Percentiles rank a stretch among this genome's conserved stretches.
Conservation (phyloP, 768 basidiomycete genomes). For the Neoboletus magnificus region DNA sequence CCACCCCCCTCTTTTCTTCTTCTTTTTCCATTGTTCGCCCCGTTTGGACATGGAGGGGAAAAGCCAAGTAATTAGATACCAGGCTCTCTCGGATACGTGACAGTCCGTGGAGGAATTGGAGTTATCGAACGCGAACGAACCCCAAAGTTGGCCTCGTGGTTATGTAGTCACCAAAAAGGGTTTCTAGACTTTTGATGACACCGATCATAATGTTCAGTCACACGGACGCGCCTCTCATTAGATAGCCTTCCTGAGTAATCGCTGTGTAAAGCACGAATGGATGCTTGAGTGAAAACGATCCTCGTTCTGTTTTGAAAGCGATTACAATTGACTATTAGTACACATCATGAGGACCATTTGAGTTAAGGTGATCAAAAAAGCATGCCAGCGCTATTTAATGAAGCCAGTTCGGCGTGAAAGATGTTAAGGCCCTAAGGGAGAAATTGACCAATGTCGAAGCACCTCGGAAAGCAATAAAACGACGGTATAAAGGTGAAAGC, state of each 20-base stretch:
- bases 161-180: too few species aligned
- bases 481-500: neutral
- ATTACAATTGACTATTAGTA: conserved; percentile 3
- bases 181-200: too few species aligned
- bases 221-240: too few species aligned
- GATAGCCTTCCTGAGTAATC: neutral
- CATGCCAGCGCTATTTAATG: conserved; percentile 8
- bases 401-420: conserved; percentile 8
- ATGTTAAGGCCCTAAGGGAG: neutral
- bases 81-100: too few species aligned
- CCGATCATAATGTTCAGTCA: too few species aligned
- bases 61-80: too few species aligned
- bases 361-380: neutral
- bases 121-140: too few species aligned
- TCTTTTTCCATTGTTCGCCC: conserved; percentile 14
- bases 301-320: neutral
- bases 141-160: too few species aligned
- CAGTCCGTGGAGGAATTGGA: too few species aligned
- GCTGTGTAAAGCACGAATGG: neutral
- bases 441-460: neutral
- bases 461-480: neutral
- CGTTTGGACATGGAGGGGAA: neutral
- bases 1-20: neutral
- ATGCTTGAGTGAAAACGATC: neutral
- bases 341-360: conserved; percentile 1